These are phyloP conservation scores for Trichosporon sp. DNA, from an alignment of 1,284 basidiomycete genomes.

Conservation along the genomic window DNA sequence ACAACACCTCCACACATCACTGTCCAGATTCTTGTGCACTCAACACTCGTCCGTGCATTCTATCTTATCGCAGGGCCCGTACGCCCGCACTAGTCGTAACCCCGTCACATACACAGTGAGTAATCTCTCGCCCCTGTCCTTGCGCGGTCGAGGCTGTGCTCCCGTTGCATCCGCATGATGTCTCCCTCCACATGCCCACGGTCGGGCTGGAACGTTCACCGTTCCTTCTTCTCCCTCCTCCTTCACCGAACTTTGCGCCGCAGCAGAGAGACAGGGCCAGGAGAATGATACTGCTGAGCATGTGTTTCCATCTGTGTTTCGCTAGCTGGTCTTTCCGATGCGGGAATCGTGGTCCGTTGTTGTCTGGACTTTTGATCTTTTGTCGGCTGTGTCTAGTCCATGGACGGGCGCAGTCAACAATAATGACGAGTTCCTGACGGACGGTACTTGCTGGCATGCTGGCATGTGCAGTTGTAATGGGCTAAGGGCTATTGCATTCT, in stretches of 20 bases:
- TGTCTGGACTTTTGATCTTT: neutral
- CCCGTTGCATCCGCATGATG: neutral
- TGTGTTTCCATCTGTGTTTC: neutral
- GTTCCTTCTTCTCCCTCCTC: too few species aligned
- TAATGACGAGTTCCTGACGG: neutral
- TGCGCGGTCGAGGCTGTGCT: neutral
- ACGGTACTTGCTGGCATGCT: neutral
- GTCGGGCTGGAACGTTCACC: neutral
- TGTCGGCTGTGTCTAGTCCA: neutral
- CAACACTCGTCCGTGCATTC: neutral
- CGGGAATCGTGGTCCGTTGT: neutral
- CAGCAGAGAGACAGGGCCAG: neutral
- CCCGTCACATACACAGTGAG: neutral
- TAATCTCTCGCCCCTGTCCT: neutral
- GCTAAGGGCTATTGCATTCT: neutral
- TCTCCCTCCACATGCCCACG: neutral
- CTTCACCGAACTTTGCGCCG: neutral
- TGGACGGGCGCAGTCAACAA: neutral
- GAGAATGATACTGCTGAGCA: neutral
- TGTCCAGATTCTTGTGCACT: neutral
- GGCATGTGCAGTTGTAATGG: neutral
- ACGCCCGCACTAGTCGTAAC: neutral
- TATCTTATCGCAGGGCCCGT: slow-evolving; percentile 1
- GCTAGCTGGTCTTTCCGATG: neutral
- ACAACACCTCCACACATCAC: slow-evolving; percentile 7